Evolutionary conservation across 2,329 filamentous ascomycete species (phyloP).

Genomic region (Chaetothyriales sp.): DNA sequence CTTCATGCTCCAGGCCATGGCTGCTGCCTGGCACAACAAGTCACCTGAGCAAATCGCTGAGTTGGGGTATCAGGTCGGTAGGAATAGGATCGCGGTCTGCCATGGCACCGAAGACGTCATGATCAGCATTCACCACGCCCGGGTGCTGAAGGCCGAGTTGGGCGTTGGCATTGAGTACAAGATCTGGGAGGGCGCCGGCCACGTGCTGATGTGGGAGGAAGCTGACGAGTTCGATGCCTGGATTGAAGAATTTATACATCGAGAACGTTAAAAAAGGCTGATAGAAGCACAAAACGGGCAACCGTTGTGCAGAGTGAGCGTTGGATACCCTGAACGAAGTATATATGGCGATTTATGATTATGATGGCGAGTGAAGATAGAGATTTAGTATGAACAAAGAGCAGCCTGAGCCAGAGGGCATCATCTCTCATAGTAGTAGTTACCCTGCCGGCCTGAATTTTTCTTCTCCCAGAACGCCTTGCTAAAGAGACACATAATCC

Average conservation of each 20-base stretch:
- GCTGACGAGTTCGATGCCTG: slow-evolving; percentile 51
- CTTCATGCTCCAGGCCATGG: slow-evolving; percentile 62
- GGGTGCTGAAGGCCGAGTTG: slow-evolving; percentile 51
- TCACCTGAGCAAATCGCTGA: slow-evolving; percentile 46
- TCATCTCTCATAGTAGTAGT: too few relatives aligned
- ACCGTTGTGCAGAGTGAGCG: too few relatives aligned
- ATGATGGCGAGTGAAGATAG: background rate
- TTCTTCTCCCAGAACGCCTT: background rate
- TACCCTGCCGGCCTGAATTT: background rate
- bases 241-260: slow-evolving; percentile 39
- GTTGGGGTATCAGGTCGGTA: slow-evolving; percentile 53
- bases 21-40: slow-evolving; percentile 69
- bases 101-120: slow-evolving; percentile 67
- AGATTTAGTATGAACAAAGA: background rate
- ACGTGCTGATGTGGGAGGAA: slow-evolving; percentile 60
- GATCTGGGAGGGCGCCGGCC: slow-evolving; percentile 55
- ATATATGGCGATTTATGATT: slow-evolving; percentile 18
- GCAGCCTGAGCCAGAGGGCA: too few relatives aligned
- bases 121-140: slow-evolving; percentile 56
- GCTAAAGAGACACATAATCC: background rate
- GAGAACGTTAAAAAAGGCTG: slow-evolving; percentile 5
- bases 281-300: slow-evolving; percentile 18
- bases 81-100: slow-evolving; percentile 58
- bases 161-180: slow-evolving; percentile 40
- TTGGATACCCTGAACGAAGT: too few relatives aligned